Evolutionary conservation across 2,329 filamentous ascomycete species (phyloP).

Genomic region (Alternaria tenuissima): DNA sequence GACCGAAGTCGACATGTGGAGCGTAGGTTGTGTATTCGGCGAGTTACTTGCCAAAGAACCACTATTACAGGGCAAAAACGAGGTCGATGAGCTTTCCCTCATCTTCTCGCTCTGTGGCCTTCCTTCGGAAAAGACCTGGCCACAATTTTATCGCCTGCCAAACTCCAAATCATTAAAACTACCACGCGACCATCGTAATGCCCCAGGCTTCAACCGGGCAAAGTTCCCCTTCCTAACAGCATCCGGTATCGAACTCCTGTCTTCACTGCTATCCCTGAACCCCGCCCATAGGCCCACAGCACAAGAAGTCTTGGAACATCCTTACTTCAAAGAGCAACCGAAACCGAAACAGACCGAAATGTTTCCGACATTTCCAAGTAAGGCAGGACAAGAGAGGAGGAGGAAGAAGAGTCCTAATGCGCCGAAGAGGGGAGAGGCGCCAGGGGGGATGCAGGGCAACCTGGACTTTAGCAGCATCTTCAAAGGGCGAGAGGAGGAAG

Average conservation of each 20-base stretch:
- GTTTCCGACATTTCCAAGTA: constrained; percentile 97
- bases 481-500: constrained; percentile 57
- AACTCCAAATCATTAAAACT: constrained; percentile 83
- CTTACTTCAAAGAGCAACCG: constrained; percentile 89
- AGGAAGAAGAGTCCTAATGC: constrained; percentile 80
- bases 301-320: constrained; percentile 75
- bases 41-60: constrained; percentile 87
- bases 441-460: constrained; percentile 55
- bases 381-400: constrained; percentile 88
- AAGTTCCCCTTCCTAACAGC: constrained; percentile 83
- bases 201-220: constrained; percentile 69
- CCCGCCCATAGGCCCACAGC: constrained; percentile 76
- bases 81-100: constrained; percentile 81
- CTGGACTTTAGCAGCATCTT: constrained; percentile 61
- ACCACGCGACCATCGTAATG: constrained; percentile 46
- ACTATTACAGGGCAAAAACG: constrained; percentile 86
- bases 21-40: constrained; percentile 92
- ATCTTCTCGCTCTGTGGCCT: constrained; percentile 92
- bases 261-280: constrained; percentile 75
- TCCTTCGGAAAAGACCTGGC: constrained; percentile 84
- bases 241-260: constrained; percentile 75
- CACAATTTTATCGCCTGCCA: constrained; percentile 83
- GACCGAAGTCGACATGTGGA: constrained; percentile 90
- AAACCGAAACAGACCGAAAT: constrained; percentile 88
- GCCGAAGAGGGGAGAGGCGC: constrained; percentile 73